Percentiles rank a stretch among this genome's conserved stretches.
Conservation (phyloP, 768 basidiomycete species). For the Daedalea quercina region DNA sequence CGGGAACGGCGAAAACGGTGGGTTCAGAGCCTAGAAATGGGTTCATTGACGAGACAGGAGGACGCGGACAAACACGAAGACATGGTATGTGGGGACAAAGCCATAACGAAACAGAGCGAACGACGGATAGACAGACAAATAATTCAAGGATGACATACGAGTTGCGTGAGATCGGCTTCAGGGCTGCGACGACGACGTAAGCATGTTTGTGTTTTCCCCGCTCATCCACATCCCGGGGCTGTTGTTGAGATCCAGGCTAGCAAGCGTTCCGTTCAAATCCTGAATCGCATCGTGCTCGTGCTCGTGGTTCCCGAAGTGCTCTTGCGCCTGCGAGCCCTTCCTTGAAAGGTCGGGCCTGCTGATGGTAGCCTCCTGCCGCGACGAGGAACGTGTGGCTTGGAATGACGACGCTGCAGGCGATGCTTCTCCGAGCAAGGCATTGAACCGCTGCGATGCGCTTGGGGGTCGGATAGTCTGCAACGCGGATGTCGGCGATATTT, state of each 20-base stretch:
- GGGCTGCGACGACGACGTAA: not conserved
- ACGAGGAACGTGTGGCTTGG: constrained; percentile 30
- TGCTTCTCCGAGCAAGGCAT: constrained; percentile 37
- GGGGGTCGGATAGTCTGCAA: constrained; percentile 28
- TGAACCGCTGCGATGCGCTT: constrained; percentile 39
- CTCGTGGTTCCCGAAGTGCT: constrained; percentile 9
- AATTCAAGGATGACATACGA: constrained; percentile 2
- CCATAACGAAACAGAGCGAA: constrained; percentile 5
- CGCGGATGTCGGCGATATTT: constrained; percentile 37
- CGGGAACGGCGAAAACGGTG: not conserved
- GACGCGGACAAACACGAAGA: constrained; percentile 5
- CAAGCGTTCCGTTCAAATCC: constrained; percentile 71
- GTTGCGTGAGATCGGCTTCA: not conserved
- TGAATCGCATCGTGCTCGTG: constrained; percentile 49
- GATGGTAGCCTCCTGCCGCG: constrained; percentile 31
- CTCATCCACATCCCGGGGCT: constrained; percentile 27
- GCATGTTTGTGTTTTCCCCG: constrained; percentile 15
- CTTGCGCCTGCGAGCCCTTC: constrained; percentile 11
- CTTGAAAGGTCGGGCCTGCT: constrained; percentile 15
- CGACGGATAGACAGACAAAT: constrained; percentile 2
- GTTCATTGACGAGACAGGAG: constrained; percentile 2
- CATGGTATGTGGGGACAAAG: constrained; percentile 11
- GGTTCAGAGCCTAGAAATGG: constrained; percentile 13
- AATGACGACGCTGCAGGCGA: constrained; percentile 20
- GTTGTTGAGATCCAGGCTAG: constrained; percentile 60